A percentile compares a stretch with the other conserved stretches of the same genome.
Evolutionary conservation across 176 grass and related monocot genomes (phyloP).

Genomic region (Oryza australiensis): DNA sequence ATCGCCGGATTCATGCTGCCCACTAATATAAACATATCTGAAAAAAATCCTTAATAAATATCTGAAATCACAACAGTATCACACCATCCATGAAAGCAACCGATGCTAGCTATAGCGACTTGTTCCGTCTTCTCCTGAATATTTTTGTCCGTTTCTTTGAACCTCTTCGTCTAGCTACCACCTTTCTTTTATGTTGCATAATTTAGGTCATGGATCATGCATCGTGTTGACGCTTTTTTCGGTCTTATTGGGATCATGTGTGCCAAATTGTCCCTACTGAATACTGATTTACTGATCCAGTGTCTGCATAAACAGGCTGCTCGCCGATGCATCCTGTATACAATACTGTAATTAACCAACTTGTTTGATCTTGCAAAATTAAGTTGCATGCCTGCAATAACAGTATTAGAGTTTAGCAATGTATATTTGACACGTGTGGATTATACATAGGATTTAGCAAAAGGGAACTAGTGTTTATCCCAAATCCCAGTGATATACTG

Average conservation of each 20-base stretch:
- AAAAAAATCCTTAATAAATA: background rate
- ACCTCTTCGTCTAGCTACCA: background rate
- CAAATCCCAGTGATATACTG: background rate
- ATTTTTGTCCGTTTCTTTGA: background rate
- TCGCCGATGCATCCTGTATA: background rate
- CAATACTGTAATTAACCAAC: background rate
- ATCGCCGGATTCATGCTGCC: background rate
- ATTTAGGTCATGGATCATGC: constrained; percentile 41
- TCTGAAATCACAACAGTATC: background rate
- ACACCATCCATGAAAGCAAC: constrained; percentile 1
- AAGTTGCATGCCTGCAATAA: background rate
- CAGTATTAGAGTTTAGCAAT: background rate
- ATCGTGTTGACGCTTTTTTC: too few species aligned
- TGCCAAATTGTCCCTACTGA: background rate
- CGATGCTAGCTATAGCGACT: background rate
- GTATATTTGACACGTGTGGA: background rate
- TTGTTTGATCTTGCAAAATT: background rate
- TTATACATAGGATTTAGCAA: background rate
- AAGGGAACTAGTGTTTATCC: background rate
- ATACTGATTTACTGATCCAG: constrained; percentile 20
- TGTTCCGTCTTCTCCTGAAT: background rate
- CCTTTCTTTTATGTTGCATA: constrained; percentile 23
- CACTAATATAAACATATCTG: background rate
- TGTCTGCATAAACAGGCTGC: background rate
- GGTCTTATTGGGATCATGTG: background rate